These are phyloP conservation scores for Ceratocystis eucalypticola DNA, from an alignment of 2,329 filamentous ascomycete genomes.

Conservation along the genomic window DNA sequence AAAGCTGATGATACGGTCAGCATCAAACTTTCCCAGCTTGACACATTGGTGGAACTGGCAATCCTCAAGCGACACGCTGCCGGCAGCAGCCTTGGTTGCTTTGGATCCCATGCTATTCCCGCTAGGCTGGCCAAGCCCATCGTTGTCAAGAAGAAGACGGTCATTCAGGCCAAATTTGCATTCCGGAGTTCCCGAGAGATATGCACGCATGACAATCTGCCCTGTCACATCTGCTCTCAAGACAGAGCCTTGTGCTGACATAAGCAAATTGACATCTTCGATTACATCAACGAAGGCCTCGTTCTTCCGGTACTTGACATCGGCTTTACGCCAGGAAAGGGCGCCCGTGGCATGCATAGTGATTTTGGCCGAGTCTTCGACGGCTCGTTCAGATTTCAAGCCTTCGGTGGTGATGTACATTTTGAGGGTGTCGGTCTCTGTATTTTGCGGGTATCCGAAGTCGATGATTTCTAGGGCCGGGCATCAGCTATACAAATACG, in stretches of 20 bases:
- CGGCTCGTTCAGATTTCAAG: constrained; percentile 76
- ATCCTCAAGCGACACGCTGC: constrained; percentile 89
- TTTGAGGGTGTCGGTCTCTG: constrained; percentile 94
- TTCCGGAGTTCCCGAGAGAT: constrained; percentile 88
- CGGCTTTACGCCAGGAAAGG: constrained; percentile 88
- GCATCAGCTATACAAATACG: not conserved
- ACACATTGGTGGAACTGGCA: constrained; percentile 99
- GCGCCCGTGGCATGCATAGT: constrained; percentile 98
- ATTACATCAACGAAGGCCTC: constrained; percentile 99
- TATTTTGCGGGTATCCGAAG: constrained; percentile 98
- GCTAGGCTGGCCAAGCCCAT: constrained; percentile 36
- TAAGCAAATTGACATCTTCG: constrained; percentile 95
- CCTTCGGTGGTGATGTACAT: constrained; percentile 99
- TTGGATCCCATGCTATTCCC: constrained; percentile 72
- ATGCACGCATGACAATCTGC: constrained; percentile 97
- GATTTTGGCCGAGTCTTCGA: constrained; percentile 91
- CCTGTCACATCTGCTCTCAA: constrained; percentile 92
- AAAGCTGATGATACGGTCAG: constrained; percentile 92
- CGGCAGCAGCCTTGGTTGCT: constrained; percentile 87
- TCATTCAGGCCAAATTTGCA: constrained; percentile 99
- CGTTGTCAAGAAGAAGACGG: constrained; percentile 71
- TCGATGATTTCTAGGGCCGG: constrained; percentile 70
- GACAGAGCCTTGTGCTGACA: constrained; percentile 94
- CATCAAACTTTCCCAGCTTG: constrained; percentile 91
- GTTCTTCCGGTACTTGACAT: constrained; percentile 99